Evolutionary conservation across 441 rosid species (phyloP).

Genomic region (Dalechampia spathulata): DNA sequence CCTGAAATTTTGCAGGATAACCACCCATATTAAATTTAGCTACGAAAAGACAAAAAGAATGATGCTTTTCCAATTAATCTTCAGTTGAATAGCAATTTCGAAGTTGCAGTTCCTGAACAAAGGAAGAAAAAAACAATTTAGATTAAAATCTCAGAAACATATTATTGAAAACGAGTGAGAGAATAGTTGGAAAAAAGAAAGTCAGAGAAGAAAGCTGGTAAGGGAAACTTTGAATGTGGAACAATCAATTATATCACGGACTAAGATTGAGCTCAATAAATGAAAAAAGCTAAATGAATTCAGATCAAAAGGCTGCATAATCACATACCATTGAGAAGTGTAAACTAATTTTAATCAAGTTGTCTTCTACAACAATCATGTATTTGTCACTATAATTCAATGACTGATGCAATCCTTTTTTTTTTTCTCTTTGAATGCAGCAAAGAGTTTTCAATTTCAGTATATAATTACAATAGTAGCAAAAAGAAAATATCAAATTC

Average conservation of each 20-base stretch:
- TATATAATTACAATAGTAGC: too few relatives aligned
- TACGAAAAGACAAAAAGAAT: not conserved
- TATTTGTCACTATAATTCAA: too few relatives aligned
- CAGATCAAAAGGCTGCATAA: conserved; percentile 19
- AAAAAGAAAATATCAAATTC: too few relatives aligned
- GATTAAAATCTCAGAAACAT: too few relatives aligned
- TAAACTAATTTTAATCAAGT: too few relatives aligned
- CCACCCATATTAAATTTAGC: conserved; percentile 1
- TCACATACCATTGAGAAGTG: too few relatives aligned
- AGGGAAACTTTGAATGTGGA: conserved; percentile 19
- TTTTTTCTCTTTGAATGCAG: too few relatives aligned
- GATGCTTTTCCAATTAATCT: not conserved
- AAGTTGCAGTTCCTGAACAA: conserved; percentile 7
- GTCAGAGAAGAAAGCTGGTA: conserved; percentile 7
- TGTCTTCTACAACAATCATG: too few relatives aligned
- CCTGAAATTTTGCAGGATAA: conserved; percentile 5
- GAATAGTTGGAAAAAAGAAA: not conserved
- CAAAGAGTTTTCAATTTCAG: too few relatives aligned
- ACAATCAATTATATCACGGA: conserved; percentile 29
- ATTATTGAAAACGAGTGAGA: too few relatives aligned
- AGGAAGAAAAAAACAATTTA: not conserved
- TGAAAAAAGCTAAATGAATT: conserved; percentile 19
- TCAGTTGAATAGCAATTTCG: not conserved
- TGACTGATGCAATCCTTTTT: too few relatives aligned
- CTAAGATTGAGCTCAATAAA: conserved; percentile 38